phyloP scores from a whole-genome alignment of 331 rosid species.

The Spiraea crenata region DNA sequence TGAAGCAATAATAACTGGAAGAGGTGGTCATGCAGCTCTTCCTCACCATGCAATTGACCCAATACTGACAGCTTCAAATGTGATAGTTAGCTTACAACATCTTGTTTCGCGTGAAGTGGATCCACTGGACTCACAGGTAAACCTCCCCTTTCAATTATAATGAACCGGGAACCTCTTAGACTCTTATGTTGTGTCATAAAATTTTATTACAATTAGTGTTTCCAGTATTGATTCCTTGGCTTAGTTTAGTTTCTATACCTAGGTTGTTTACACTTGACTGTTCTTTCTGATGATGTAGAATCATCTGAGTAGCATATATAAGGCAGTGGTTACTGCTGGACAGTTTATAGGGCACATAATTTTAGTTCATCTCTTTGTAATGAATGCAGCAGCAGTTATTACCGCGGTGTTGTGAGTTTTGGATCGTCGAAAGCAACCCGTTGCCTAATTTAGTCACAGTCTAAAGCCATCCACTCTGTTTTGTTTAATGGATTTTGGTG shows the following conservation, averaged over 20 bases:
- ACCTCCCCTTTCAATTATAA: neutral
- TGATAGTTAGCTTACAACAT: conserved; percentile 73
- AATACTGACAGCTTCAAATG: conserved; percentile 73
- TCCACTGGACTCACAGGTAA: conserved; percentile 78
- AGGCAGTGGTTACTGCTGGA: neutral
- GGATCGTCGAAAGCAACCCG: neutral
- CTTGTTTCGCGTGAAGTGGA: conserved; percentile 86
- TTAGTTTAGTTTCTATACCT: neutral
- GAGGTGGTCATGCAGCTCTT: conserved; percentile 89
- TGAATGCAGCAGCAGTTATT: neutral
- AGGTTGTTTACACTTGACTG: neutral
- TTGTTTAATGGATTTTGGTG: neutral
- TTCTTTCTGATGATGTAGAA: neutral
- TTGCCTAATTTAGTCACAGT: neutral
- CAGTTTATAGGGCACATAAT: neutral
- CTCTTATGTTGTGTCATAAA: neutral
- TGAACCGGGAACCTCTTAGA: neutral
- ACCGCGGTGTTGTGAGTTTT: neutral
- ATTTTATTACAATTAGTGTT: neutral
- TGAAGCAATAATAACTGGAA: conserved; percentile 74
- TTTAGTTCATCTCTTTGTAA: neutral
- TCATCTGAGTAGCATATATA: neutral
- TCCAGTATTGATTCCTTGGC: neutral
- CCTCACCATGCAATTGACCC: conserved; percentile 84
- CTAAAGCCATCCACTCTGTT: neutral